A percentile compares a stretch with the other conserved stretches of the same genome.
These are phyloP conservation scores for Lenwebbia sp. DNA, from an alignment of 345 rosid species.

Conservation along the genomic window DNA sequence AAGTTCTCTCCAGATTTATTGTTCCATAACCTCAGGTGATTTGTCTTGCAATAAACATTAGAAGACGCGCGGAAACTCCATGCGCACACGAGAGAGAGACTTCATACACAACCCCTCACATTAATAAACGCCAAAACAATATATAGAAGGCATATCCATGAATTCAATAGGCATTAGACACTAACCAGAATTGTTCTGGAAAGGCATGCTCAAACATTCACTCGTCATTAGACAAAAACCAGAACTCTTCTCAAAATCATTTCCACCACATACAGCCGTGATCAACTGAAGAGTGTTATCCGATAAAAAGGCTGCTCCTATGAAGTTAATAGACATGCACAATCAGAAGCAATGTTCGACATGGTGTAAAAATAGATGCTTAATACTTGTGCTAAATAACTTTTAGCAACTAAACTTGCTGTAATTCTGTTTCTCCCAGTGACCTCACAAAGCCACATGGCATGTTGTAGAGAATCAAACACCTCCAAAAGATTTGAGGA, in stretches of 20 bases:
- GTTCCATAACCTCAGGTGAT: conserved; percentile 52
- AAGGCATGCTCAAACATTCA: neutral
- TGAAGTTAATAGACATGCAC: neutral
- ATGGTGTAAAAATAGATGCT: neutral
- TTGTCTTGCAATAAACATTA: neutral
- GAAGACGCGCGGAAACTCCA: neutral
- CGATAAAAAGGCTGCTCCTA: neutral
- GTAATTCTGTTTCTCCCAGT: neutral
- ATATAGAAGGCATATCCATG: neutral
- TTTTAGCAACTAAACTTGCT: neutral
- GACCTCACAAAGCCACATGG: neutral
- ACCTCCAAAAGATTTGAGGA: neutral
- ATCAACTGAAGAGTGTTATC: neutral
- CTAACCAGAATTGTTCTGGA: neutral
- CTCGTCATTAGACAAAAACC: neutral
- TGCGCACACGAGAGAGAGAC: neutral
- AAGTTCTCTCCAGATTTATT: conserved; percentile 82
- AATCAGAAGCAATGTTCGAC: neutral
- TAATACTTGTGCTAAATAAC: neutral
- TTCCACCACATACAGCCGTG: neutral
- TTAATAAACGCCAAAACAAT: neutral
- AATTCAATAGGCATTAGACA: neutral
- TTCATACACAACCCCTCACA: neutral
- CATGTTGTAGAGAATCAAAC: neutral
- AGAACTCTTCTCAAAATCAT: neutral